Percentiles rank a stretch among this genome's conserved stretches.
These are phyloP conservation scores for Moricandia arvensis DNA, from an alignment of 345 rosid genomes.

Conservation along the genomic window DNA sequence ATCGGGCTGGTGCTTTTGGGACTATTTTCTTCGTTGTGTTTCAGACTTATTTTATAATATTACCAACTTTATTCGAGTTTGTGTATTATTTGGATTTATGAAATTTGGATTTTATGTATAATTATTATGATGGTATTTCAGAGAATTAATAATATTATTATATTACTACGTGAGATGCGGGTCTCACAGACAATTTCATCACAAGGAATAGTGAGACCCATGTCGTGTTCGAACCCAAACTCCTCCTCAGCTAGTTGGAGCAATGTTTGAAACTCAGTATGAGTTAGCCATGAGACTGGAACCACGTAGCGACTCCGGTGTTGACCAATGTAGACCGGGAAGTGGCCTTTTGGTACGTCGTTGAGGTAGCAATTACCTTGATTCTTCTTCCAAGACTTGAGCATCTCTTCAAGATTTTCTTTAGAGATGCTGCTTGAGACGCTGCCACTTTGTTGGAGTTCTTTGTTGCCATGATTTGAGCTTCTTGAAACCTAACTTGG, in stretches of 20 bases:
- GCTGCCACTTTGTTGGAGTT: constrained; percentile 30
- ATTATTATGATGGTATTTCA: too few relatives aligned
- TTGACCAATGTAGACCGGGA: constrained; percentile 82
- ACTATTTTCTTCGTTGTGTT: too few relatives aligned
- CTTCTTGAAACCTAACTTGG: constrained; percentile 15
- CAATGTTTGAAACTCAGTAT: constrained; percentile 65
- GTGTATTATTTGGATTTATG: too few relatives aligned
- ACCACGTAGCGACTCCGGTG: constrained; percentile 71
- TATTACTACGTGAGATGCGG: too few relatives aligned
- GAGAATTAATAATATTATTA: too few relatives aligned
- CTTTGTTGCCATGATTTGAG: constrained; percentile 29
- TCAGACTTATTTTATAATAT: too few relatives aligned
- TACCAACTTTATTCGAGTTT: too few relatives aligned
- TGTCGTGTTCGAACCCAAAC: constrained; percentile 78
- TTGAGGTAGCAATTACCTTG: constrained; percentile 34
- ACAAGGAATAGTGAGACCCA: constrained; percentile 93
- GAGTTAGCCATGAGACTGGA: constrained; percentile 71
- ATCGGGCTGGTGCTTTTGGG: too few relatives aligned
- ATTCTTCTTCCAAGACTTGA: constrained; percentile 63
- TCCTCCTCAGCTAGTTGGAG: constrained; percentile 84
- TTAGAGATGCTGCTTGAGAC: constrained; percentile 47
- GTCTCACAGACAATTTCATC: too few relatives aligned
- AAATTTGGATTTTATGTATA: too few relatives aligned
- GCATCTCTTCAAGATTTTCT: constrained; percentile 52
- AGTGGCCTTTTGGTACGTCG: constrained; percentile 93